Evolutionary conservation across 352 stramenopile genomes (phyloP).

Genomic region (Globisporangium yorkense): DNA sequence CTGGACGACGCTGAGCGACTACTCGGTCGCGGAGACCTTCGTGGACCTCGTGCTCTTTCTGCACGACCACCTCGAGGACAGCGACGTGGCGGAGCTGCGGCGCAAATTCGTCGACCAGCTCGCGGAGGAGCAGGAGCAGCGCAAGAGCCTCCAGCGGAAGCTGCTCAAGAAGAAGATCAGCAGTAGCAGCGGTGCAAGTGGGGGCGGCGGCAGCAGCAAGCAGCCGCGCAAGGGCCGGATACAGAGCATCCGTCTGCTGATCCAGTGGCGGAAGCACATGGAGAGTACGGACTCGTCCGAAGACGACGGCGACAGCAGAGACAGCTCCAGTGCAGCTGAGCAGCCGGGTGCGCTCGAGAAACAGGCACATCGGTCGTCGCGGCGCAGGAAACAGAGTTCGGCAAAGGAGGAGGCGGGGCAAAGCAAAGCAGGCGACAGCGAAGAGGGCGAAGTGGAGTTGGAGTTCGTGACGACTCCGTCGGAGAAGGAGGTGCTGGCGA

Average conservation of each 20-base stretch:
- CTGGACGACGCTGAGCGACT: constrained; percentile 61
- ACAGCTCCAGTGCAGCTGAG: constrained; percentile 14
- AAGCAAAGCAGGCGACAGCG: constrained; percentile 8
- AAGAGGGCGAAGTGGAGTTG: constrained; percentile 30
- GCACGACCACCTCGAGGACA: constrained; percentile 55
- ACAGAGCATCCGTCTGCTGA: constrained; percentile 66
- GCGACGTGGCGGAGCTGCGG: constrained; percentile 41
- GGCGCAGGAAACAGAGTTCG: neutral
- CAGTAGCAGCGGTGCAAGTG: constrained; percentile 15
- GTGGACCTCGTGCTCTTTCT: constrained; percentile 69
- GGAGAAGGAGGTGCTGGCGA: constrained; percentile 63
- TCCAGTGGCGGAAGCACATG: constrained; percentile 61
- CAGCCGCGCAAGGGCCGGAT: constrained; percentile 32
- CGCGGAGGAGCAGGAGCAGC: constrained; percentile 49
- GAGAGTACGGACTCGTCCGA: constrained; percentile 7
- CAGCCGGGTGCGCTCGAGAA: neutral
- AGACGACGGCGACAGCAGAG: constrained; percentile 10
- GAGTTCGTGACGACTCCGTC: constrained; percentile 68
- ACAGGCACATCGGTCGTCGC: constrained; percentile 11
- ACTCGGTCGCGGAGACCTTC: constrained; percentile 68
- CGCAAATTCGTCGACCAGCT: constrained; percentile 56
- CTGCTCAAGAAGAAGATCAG: constrained; percentile 29
- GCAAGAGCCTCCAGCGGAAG: constrained; percentile 43
- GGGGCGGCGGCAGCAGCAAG: constrained; percentile 15
- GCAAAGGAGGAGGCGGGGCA: neutral